These are phyloP conservation scores for Dioszegia hungarica DNA, from an alignment of 768 basidiomycete species.

Conservation along the genomic window DNA sequence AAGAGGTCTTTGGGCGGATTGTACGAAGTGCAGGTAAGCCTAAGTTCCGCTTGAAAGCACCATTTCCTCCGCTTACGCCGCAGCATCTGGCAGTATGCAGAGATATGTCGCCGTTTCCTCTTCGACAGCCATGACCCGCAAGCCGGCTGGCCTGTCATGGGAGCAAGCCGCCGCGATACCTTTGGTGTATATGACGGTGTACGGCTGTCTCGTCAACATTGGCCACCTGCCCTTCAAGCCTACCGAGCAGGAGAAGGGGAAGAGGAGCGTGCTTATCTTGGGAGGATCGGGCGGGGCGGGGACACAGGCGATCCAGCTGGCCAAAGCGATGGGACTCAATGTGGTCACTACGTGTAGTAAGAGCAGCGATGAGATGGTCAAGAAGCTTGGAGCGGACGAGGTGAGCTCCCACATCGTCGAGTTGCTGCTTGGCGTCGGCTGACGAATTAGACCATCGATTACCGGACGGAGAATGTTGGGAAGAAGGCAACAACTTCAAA, in stretches of 20 bases:
- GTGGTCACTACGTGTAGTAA: constrained; percentile 62
- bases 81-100: constrained; percentile 24
- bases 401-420: no score
- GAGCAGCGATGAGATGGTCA: constrained; percentile 60
- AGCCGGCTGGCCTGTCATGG: constrained; percentile 57
- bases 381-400: constrained; percentile 62
- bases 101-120: constrained; percentile 18
- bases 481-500: constrained; percentile 57
- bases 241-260: constrained; percentile 52
- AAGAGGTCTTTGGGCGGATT: constrained; percentile 62
- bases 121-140: constrained; percentile 43
- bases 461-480: constrained; percentile 20
- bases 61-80: no score
- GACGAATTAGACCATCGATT: constrained; percentile 24
- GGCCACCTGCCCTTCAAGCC: constrained; percentile 22
- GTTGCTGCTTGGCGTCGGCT: background rate
- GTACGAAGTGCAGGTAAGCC: constrained; percentile 8
- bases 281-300: constrained; percentile 69
- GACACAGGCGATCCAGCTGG: constrained; percentile 64
- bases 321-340: constrained; percentile 60
- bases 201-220: constrained; percentile 55
- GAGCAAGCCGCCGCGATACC: constrained; percentile 62
- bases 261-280: constrained; percentile 62
- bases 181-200: constrained; percentile 59
- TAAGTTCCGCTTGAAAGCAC: no score